Percentiles rank a stretch among this genome's conserved stretches.
These are phyloP conservation scores for Aphanomyces euteiches DNA, from an alignment of 352 stramenopile species.

Conservation along the genomic window DNA sequence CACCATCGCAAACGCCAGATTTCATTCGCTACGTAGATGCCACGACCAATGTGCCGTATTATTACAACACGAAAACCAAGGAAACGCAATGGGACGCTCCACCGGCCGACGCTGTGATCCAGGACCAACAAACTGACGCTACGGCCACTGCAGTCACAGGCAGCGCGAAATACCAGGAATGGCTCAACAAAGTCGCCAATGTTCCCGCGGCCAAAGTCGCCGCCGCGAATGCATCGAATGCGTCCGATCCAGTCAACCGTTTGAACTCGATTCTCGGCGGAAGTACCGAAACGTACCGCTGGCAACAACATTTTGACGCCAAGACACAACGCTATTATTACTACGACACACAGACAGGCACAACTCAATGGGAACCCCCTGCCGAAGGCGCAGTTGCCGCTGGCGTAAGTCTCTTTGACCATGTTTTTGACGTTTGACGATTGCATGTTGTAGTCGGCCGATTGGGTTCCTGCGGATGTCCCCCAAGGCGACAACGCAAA, in stretches of 20 bases:
- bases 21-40: conserved; percentile 43
- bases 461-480: conserved; percentile 69
- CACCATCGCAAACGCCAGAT: not conserved
- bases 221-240: conserved; percentile 37
- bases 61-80: conserved; percentile 30
- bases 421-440: not conserved
- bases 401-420: conserved; percentile 44
- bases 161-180: conserved; percentile 56
- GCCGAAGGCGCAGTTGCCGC: conserved; percentile 53
- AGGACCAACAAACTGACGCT: conserved; percentile 33
- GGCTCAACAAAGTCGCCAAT: conserved; percentile 42
- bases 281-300: conserved; percentile 45
- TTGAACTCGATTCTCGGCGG: conserved; percentile 65
- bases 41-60: conserved; percentile 29
- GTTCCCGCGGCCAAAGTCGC: not conserved
- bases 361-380: conserved; percentile 76
- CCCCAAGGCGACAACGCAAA: conserved; percentile 18
- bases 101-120: conserved; percentile 9
- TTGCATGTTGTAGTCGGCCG: conserved; percentile 47
- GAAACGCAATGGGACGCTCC: conserved; percentile 23
- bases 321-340: conserved; percentile 81
- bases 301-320: conserved; percentile 82
- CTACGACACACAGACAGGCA: conserved; percentile 69
- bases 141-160: not conserved
- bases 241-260: conserved; percentile 64